These are phyloP conservation scores for Hyphopichia fennica DNA, from an alignment of 1,139 yeast species.

Conservation along the genomic window DNA sequence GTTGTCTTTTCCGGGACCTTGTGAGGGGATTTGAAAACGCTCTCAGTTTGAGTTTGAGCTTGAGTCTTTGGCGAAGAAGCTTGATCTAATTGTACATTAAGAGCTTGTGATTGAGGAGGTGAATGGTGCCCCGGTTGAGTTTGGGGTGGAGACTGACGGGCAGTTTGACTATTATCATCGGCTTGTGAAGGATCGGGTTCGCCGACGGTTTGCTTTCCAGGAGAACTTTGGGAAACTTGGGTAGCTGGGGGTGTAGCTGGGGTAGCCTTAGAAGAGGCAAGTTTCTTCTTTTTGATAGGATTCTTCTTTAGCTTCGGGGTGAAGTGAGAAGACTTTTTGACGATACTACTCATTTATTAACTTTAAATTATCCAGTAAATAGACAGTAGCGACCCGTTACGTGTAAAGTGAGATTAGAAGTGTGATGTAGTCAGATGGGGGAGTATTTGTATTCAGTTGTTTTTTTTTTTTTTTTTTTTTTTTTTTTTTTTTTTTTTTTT, in stretches of 20 bases:
- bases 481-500: not conserved
- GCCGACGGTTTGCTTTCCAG: too few relatives aligned
- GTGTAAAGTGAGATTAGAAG: too few relatives aligned
- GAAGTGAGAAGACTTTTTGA: constrained; percentile 44
- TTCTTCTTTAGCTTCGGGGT: constrained; percentile 40
- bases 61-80: not conserved
- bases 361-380: not conserved
- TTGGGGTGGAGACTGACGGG: constrained; percentile 2
- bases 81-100: not conserved
- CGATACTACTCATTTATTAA: constrained; percentile 48
- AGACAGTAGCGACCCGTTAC: too few relatives aligned
- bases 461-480: not conserved
- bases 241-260: constrained; percentile 26
- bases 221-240: constrained; percentile 10
- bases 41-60: not conserved
- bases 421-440: too few relatives aligned
- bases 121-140: not conserved
- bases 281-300: constrained; percentile 17
- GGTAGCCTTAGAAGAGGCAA: constrained; percentile 5
- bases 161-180: too few relatives aligned
- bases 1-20: constrained; percentile 1
- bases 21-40: not conserved
- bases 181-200: not conserved
- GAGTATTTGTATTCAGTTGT: not conserved
- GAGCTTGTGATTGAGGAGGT: not conserved